Base-by-base conservation (phyloP, 108 stramenopile species). In the Cylindrotheca closterium region DNA sequence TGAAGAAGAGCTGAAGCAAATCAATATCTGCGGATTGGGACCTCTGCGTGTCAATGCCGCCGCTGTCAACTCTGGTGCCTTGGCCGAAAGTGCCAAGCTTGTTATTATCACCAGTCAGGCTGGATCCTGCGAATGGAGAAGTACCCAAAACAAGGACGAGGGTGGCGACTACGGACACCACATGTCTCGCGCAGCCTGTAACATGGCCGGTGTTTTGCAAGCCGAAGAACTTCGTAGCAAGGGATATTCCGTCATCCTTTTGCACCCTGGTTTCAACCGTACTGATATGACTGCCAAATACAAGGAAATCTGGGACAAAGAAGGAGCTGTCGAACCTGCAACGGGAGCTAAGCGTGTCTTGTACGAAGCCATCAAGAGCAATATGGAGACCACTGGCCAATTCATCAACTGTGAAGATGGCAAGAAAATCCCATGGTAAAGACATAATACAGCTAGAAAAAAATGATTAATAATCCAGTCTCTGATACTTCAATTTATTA, bases 241-340 rank as follows among this genome's bases (percentile, higher is more conserved):
- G 79, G 88, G 87, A 55, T 83, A 87, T 64, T 57, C 90, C 25
- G 89, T 96, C 24, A 50, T 86, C 37, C 49, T 92, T 24, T 66
- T 96, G 26, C 95, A 96, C 67, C 95, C 95, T 47, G 95, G 95
- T 45, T 96, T 96, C 78, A 94, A 93, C 79, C 82, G 85, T 37
- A 96, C 95, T 3, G 86, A 81, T 55, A 96, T 96, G 95, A 96
- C 95, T 10, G 79, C 82, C 51, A 92, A 92, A 71, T 92, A 89
- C 72, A 82, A 87, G 55, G 76, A 79, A n/a, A 94, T 89, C 65
- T 94, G 93, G 93, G 93, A 94, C 42, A 67, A 75, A 8, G 93
- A 94, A 60, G 93, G 93, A 30, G 93, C 93, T 23, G 93, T 94
- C 24, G 84, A 86, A 30, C 82, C 88, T 17, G 66, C 55, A 31